Evolutionary conservation across 139 green algal genomes (phyloP), one percentile per base, ranked within the genome.

Genomic region (Micromonas pusilla): DNA sequence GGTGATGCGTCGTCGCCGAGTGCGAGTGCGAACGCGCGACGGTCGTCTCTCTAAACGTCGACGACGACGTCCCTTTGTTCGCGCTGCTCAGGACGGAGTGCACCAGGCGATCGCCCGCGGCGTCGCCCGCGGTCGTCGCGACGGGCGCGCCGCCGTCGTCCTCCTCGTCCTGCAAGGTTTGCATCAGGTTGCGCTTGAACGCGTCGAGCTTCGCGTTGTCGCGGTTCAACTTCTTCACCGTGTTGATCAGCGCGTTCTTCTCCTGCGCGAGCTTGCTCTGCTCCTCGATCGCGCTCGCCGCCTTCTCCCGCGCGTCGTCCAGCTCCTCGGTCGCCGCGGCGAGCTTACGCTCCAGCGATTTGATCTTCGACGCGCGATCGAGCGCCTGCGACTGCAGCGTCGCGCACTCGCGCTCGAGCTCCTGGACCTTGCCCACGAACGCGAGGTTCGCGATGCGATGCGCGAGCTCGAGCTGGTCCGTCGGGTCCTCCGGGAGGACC

Each of bases 151-250:
- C 53, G 6, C 19, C 63, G 30, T 70, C 28, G 16, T 73, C 16
- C 13, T 60, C 33, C 19, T 60, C 66, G 54, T 73, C 85, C 60
- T 91, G 82, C 54, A 94, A 79, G 26, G 88, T 86, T 68, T 92
- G 84, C 67, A 94, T 72, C 63, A 94, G 76, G 79, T 88, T 91
- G 33, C 82, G 81, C 80, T 93, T 93, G 84, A 94, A 93, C 30
- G 81, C 80, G 68, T 93, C 88, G 54, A 94, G 81, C 77, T 89
- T 88, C 9, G 86, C 83, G 0, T 92, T 80, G 65, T 94, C 89
- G n/a, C 85, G 67, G 83, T 94, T 92, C 53, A 94, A 81, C 70
- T 87, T 87, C 74, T 91, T 90, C 0, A 94, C 87, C 16, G 90
- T 92, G 33, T 89, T 85, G 68, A 92, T 90, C 4, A 94, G 84